Base-by-base conservation (phyloP, 805 yeast species). In the Sugiyamaella marilandica region DNA sequence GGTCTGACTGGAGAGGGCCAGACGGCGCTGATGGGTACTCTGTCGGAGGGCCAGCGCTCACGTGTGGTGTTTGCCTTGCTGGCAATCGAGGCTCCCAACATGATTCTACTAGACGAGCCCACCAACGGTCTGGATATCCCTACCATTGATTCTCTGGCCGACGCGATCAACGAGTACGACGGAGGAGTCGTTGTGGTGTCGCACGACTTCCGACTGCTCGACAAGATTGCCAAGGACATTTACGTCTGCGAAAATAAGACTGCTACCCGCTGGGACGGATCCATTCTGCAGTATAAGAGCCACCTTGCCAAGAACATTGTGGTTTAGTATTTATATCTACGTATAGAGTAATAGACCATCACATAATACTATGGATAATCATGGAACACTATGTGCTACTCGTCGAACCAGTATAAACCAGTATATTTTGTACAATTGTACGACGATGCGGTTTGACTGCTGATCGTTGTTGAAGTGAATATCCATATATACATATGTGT, bases 131-230 rank as follows among this genome's bases (percentile, higher is more conserved):
- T 94, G 74, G 99, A 94, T 79, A 92, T 94, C 65, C 90, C 97
- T 67, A 91, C 99, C 49, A 94, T 94, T 69, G 99, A 94, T 74
- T 94, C 99, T 43, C 79, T 94, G 65, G 99, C 97, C 50, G 95
- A 86, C 53, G 99, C 99, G 59, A 92, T 94, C 70, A 84, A 90
- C 61, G 85, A 82, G 32, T 94, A 87, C 80, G 87, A 84, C 69
- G 99, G 99, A 75, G 99, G 99, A 80, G 97, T 92, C 51, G 95
- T 90, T 61, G 96, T 94, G 55, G 99, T 94, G 60, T 90, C 97
- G 57, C 99, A 94, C 81, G 99, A 94, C 77, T 94, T 94, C 92
- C 85, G 98, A 76, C 81, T 94, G 66, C 80, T 94, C 72, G 97
- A 92, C 73, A 91, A 89, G 77, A 88, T 94, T 69, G 99, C 99